Base-by-base conservation (phyloP, 2,329 filamentous ascomycete species). In the Phialophora verrucosa region DNA sequence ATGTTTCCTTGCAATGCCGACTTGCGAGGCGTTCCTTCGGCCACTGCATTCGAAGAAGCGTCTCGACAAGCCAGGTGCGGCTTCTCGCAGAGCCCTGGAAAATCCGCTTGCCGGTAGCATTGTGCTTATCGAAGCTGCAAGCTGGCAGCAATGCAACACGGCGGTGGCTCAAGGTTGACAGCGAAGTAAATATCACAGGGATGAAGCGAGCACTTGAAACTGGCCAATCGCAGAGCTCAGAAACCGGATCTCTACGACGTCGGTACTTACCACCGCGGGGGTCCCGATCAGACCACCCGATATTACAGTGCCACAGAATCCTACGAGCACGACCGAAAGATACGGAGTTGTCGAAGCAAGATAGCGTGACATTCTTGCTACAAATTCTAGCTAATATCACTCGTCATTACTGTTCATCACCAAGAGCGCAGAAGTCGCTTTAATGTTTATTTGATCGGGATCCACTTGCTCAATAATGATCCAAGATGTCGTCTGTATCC, bases 401-500 rank as follows among this genome's bases (percentile, higher is more conserved):
- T 65, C 63, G 64, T 68, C 60, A 66, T 69, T 65, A 65, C 38
- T 49, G 42, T 64, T 70, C 65, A 57, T 70, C 55, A 49, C 63
- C 31, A 51, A 51, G 59, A 63, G 62, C 44, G 35, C 25, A 56
- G 54, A 57, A 44, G 14, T 51, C 49, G 59, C 49, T n/a, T 35
- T 29, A 29, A 12, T 23, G 11, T 29, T 29, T 35, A 55, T 27
- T 38, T 42, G 10, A 27, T 12, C 57, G 44, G 32, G 35, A 50
- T 58, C 58, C 14, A 44, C 38, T 57, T 17, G 58, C 31, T 72
- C 66, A 69, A 64, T 73, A 73, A 64, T 71, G 70, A 54, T 70
- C 67, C 58, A 73, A 64, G 35, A 73, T 73, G 56, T 73, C 68
- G 44, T 73, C 67, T 29, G 70, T 55, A 27, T 61, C 69, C 20